Evolutionary conservation across 2,329 filamentous ascomycete genomes (phyloP).

Genomic region (Diplodia seriata): DNA sequence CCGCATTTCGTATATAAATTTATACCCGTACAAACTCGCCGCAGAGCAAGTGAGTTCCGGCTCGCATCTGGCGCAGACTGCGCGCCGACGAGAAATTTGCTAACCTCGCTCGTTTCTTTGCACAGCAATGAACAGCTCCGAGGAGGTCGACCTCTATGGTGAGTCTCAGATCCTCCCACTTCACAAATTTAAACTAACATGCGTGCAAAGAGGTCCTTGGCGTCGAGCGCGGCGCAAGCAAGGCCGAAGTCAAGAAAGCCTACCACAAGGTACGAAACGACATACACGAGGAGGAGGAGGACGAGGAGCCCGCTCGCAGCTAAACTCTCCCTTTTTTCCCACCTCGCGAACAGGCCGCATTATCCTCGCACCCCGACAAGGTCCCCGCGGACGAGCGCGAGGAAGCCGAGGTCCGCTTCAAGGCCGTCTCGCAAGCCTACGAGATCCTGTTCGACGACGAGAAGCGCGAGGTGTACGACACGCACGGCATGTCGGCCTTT

Average conservation of each 20-base stretch:
- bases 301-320: not conserved
- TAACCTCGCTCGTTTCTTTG: constrained; percentile 39
- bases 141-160: constrained; percentile 67
- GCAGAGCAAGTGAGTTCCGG: constrained; percentile 28
- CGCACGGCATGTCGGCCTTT: constrained; percentile 94
- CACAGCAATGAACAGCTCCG: constrained; percentile 54
- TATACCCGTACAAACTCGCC: constrained; percentile 20
- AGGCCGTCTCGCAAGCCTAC: constrained; percentile 90
- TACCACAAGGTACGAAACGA: constrained; percentile 79
- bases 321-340: constrained; percentile 29
- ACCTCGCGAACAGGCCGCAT: constrained; percentile 68
- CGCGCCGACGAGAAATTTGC: not conserved
- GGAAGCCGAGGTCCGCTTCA: constrained; percentile 90
- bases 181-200: constrained; percentile 39
- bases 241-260: constrained; percentile 89
- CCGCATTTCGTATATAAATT: not conserved
- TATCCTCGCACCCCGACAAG: constrained; percentile 94
- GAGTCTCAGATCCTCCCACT: constrained; percentile 19
- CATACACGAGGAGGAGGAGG: no score
- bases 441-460: constrained; percentile 97
- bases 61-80: constrained; percentile 33
- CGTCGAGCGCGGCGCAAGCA: constrained; percentile 73
- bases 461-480: constrained; percentile 89
- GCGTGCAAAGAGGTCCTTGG: constrained; percentile 73
- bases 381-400: constrained; percentile 84